Percentiles rank a stretch among this genome's conserved stretches.
Evolutionary conservation across 2,329 filamentous ascomycete genomes (phyloP).

Genomic region (Claviceps sp.): DNA sequence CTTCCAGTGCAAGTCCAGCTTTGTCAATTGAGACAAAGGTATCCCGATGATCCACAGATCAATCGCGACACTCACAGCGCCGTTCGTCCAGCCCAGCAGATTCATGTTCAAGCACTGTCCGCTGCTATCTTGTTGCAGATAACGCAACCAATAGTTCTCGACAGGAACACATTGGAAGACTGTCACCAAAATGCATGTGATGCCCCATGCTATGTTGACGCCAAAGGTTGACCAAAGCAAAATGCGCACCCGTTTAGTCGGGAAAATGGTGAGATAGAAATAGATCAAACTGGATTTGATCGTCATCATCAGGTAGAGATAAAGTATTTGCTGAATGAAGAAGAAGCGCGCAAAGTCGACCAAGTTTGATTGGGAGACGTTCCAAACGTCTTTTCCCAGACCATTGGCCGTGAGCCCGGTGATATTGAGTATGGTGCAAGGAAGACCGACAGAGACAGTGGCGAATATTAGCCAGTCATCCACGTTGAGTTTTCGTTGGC

Average conservation of each 20-base stretch:
- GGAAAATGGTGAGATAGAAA: conserved; percentile 6
- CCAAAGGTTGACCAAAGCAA: conserved; percentile 3
- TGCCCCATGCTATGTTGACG: neutral
- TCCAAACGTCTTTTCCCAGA: conserved; percentile 22
- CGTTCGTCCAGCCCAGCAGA: conserved; percentile 3
- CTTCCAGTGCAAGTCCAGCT: conserved; percentile 4
- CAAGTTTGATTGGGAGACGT: conserved; percentile 8
- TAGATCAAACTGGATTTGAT: conserved; percentile 3
- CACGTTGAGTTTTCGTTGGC: conserved; percentile 16
- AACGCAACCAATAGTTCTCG: conserved; percentile 2
- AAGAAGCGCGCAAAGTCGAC: conserved; percentile 4
- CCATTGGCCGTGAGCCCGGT: conserved; percentile 14
- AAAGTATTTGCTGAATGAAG: conserved; percentile 5
- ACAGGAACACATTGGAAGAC: conserved; percentile 4
- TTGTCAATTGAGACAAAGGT: conserved; percentile 3
- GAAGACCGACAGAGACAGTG: conserved; percentile 11
- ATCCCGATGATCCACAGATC: conserved; percentile 6
- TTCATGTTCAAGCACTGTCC: conserved; percentile 5
- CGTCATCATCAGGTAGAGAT: conserved; percentile 2
- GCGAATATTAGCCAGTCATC: conserved; percentile 19
- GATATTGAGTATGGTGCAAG: conserved; percentile 14
- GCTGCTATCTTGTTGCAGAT: neutral
- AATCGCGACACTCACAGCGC: conserved; percentile 2
- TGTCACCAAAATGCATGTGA: neutral
- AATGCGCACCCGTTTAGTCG: neutral